A percentile compares a stretch with the other conserved stretches of the same genome.
Conservation (phyloP, 2,329 filamentous ascomycete genomes). For the Monosporascus sp. region DNA sequence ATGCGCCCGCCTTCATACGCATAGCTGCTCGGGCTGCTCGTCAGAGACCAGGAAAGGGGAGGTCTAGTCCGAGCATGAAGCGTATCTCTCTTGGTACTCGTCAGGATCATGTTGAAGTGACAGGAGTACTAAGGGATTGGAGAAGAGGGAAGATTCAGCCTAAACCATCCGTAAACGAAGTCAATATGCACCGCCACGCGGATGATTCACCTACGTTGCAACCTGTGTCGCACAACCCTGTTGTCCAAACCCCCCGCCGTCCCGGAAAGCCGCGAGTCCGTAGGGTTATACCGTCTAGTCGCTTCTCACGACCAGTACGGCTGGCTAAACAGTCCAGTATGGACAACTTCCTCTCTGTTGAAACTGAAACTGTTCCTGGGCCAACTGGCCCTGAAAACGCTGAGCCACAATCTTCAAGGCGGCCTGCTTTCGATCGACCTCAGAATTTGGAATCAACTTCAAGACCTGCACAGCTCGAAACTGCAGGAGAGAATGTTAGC, state of each 20-base stretch:
- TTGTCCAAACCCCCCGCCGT: constrained; percentile 1
- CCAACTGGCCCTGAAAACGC: background rate
- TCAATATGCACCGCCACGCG: constrained; percentile 16
- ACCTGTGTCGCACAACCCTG: constrained; percentile 17
- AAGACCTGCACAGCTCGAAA: constrained; percentile 54
- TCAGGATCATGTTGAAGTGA: constrained; percentile 54
- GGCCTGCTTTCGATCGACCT: constrained; percentile 3
- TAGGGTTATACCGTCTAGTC: constrained; percentile 8
- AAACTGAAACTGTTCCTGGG: constrained; percentile 4
- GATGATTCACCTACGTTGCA: constrained; percentile 12
- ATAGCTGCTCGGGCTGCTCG: constrained; percentile 55
- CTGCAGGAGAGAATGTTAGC: constrained; percentile 29
- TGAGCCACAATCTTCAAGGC: constrained; percentile 1
- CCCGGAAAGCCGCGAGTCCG: constrained; percentile 6
- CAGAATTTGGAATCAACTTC: constrained; percentile 12
- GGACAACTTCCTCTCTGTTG: constrained; percentile 24
- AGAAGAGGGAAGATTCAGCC: constrained; percentile 46
- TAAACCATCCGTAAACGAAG: constrained; percentile 28
- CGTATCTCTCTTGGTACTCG: constrained; percentile 55
- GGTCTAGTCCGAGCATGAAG: constrained; percentile 50
- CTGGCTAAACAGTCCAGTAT: constrained; percentile 24
- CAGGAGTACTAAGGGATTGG: constrained; percentile 50
- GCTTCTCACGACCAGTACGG: constrained; percentile 21
- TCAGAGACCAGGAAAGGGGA: constrained; percentile 42
- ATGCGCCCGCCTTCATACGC: constrained; percentile 53